Conservation (phyloP, 2,329 filamentous ascomycete genomes). For the Monilinia vaccinii-corymbosi region DNA sequence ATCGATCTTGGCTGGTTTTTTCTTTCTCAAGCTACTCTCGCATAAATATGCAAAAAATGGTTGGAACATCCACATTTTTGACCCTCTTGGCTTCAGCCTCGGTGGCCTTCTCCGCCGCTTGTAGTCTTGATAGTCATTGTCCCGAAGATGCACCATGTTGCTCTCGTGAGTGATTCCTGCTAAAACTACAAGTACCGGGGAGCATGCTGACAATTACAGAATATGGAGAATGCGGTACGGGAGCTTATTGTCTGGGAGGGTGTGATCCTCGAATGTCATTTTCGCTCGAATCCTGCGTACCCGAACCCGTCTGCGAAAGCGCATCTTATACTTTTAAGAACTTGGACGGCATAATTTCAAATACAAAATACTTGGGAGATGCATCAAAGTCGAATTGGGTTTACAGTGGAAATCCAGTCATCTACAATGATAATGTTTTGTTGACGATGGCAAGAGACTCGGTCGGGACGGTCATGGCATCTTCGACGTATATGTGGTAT, state of each 20-base stretch:
- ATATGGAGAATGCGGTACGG: slow-evolving; percentile 87
- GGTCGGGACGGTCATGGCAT: slow-evolving; percentile 78
- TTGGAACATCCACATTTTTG: slow-evolving; percentile 22
- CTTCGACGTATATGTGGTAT: slow-evolving; percentile 91
- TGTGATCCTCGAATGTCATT: slow-evolving; percentile 85
- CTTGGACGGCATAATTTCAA: slow-evolving; percentile 59
- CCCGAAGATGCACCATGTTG: slow-evolving; percentile 68
- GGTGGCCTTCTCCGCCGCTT: slow-evolving; percentile 28
- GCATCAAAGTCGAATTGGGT: slow-evolving; percentile 78
- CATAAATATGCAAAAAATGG: slow-evolving; percentile 23
- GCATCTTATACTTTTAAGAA: slow-evolving; percentile 65
- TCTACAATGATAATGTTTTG: slow-evolving; percentile 60
- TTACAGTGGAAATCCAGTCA: slow-evolving; percentile 64
- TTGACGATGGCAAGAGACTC: slow-evolving; percentile 84
- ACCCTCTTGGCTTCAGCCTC: slow-evolving; percentile 21
- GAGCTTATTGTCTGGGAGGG: slow-evolving; percentile 90
- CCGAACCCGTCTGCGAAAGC: slow-evolving; percentile 72
- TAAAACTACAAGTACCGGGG: slow-evolving; percentile 9
- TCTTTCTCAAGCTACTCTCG: background rate
- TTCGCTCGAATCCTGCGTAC: slow-evolving; percentile 74
- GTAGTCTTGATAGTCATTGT: slow-evolving; percentile 50
- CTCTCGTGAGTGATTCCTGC: slow-evolving; percentile 51
- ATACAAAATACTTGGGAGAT: slow-evolving; percentile 81
- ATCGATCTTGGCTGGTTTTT: background rate
- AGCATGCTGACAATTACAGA: slow-evolving; percentile 41